phyloP scores from a whole-genome alignment of 768 basidiomycete genomes.

The Mycena amicta region DNA sequence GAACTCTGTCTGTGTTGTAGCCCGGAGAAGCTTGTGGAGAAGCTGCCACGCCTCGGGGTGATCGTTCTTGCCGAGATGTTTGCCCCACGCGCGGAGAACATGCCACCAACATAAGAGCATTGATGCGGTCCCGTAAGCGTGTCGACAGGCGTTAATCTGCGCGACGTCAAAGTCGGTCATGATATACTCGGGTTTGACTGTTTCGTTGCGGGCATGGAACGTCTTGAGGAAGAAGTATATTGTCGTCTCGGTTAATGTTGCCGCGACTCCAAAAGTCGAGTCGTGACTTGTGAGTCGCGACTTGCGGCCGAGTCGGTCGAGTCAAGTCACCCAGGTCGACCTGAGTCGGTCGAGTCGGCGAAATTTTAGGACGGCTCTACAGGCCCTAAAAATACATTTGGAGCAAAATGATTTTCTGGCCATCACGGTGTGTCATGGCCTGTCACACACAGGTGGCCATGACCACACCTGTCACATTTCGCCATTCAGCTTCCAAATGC shows the following conservation, averaged over 20 bases:
- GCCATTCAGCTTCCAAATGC: too few species aligned
- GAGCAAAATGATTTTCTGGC: too few species aligned
- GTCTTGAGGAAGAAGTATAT: constrained; percentile 18
- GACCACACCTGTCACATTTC: too few species aligned
- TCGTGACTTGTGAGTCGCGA: too few species aligned
- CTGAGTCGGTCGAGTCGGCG: too few species aligned
- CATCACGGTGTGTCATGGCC: too few species aligned
- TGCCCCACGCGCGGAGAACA: constrained; percentile 33
- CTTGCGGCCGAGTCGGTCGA: too few species aligned
- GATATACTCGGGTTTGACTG: background rate
- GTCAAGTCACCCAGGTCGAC: too few species aligned
- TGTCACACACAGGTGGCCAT: too few species aligned
- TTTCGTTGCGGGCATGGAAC: background rate
- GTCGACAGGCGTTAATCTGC: background rate
- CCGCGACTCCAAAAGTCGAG: too few species aligned
- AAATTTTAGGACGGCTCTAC: too few species aligned
- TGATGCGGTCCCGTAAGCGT: background rate
- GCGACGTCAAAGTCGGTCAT: constrained; percentile 10
- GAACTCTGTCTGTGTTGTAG: constrained; percentile 23
- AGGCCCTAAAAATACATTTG: too few species aligned
- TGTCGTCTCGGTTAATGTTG: constrained; percentile 19
- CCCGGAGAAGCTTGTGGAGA: constrained; percentile 26
- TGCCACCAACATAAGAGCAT: constrained; percentile 34
- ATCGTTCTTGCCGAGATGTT: constrained; percentile 21
- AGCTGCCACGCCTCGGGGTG: constrained; percentile 24